Base-by-base conservation (phyloP, 139 green algal species). In the Trebouxia sp. region DNA sequence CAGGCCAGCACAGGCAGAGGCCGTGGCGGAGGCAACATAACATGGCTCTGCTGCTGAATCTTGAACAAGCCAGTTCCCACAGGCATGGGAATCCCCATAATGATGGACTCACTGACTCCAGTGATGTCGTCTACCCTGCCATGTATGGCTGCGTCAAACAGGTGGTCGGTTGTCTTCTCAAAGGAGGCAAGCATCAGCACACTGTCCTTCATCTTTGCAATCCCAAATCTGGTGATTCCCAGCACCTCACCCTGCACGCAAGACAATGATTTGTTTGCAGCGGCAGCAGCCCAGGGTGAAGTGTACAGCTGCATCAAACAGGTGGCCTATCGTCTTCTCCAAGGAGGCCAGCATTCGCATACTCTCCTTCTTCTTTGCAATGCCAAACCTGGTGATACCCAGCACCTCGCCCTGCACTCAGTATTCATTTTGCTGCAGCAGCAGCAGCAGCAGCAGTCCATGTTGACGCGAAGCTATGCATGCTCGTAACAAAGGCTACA, bases 161-260 rank as follows among this genome's bases (percentile, higher is more conserved):
- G 89, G 88, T 99, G 97, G 88, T 99, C 97, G 0, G 94, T 96
- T 6, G 97, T 99, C 89, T 98, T 98, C 88, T 99, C 97, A 89
- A 99, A 99, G 22, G 88, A 96, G 8, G 97, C 97, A 47, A 98
- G 95, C 94, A 98, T 98, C 58, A 99, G 91, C 76, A 99, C 97
- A 51, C 85, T 94, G 86, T 99, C 97, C 90, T 99, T 99, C 97
- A 99, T 99, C 88, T 98, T 98, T 43, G 95, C 95, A 50, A 99
- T 99, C 81, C 97, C 97, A 80, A 98, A 98, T 30, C 97, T 93
- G 1, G 96, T 99, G 87, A 99, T 99, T 82, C 97, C 97, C 86
- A 99, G 89, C 51, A 99, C 95, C 88, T 99, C 94, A 15, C 96
- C 96, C 89, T 94, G 87, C 45, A 77, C 1, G 6, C 20, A 24